Base-by-base conservation (phyloP, 129 eudicot genomes). In the Logfia minima region DNA sequence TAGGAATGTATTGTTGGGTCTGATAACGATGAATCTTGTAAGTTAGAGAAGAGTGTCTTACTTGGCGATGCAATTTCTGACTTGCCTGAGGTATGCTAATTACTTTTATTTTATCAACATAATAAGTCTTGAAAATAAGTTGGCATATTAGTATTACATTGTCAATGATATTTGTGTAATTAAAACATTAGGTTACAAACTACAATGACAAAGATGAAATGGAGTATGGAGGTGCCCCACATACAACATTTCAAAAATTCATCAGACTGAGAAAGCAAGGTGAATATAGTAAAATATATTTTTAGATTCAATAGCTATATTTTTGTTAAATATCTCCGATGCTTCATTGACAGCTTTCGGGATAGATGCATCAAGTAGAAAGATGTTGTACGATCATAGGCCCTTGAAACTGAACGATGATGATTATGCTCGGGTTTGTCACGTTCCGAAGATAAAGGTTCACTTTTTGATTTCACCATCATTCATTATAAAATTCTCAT, bases 31-130 rank as follows among this genome's bases (percentile, higher is more conserved):
- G 70, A 63, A 1, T 28, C 81, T 8, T 0, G 24, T 59, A 70
- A 76, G 66, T 75, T 87, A 70, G 86, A 85, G 51, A 80, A 86
- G 59, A 82, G 74, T n/a, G 35, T 75, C 41, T 35, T 77, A 8
- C 92, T 91, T 71, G 87, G 85, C n/a, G 95, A 91, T 83, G 95
- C 88, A 21, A 82, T 91, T 35, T 89, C 95, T 22, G 97, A 91
- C 66, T 64, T 91, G 65, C 95, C 95, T 19, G 68, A 51, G 87
- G 97, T 87, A 80, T 39, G 71, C 29, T 70, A 29, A 31, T 43
- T 23, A n/a, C 19, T 21, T 55, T 1, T 17, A 52, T 10, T 3
- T 68, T 59, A 41, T 24, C 13, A 7, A 16, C 35, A n/a, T 51
- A n/a, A 9, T 5, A 19, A 64, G 22, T 22, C 52, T 21, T 79